Base-by-base conservation (phyloP, 1,139 yeast genomes). In the Candida smagusa region DNA sequence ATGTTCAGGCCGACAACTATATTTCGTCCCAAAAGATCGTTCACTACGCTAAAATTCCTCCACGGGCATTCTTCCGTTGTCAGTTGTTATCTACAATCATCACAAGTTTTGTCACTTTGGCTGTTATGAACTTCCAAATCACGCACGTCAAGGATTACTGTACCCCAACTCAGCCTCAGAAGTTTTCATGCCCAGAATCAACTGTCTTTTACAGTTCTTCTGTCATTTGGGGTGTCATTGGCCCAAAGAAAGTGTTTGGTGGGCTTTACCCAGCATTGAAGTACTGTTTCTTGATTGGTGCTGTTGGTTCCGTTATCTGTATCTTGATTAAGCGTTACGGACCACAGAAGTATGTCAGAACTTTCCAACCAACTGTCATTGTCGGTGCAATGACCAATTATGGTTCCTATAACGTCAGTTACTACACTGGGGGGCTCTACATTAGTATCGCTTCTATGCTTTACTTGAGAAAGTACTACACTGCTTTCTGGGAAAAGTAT, bases 141-240 rank as follows among this genome's bases (percentile, higher is more conserved):
- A 48, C 40, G 12, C 50, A 51, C 32, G 50, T 64, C 28, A 41
- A 50, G 9, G 58, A 58, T 38, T 50, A 58, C 31, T 64, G 70
- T 44, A 53, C 49, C 23, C 49, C 56, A 3, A 47, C 46, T 31
- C 64, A 64, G 36, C 47, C 48, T 33, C 54, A 61, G 30, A 59
- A 56, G 41, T 50, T 64, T 31, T 49, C 58, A n/a, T 64, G 71
- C 43, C 69, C 69, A 3, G 58, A 58, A 6, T 60, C 65, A 7
- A 58, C 54, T 19, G 57, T 65, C 1, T 64, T 53, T 40, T 65
- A 59, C 43, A 59, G 53, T 37, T 54, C 68, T 2, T 58, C 63
- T 36, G 50, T 65, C 23, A 56, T 61, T 40, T 65, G 63, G 54
- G 70, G 71, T 13, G 65, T 59, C 26, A 61, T 64, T 41, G 70